Base-by-base conservation (phyloP, 176 grass and related monocot genomes). In the Paspalum notatum region DNA sequence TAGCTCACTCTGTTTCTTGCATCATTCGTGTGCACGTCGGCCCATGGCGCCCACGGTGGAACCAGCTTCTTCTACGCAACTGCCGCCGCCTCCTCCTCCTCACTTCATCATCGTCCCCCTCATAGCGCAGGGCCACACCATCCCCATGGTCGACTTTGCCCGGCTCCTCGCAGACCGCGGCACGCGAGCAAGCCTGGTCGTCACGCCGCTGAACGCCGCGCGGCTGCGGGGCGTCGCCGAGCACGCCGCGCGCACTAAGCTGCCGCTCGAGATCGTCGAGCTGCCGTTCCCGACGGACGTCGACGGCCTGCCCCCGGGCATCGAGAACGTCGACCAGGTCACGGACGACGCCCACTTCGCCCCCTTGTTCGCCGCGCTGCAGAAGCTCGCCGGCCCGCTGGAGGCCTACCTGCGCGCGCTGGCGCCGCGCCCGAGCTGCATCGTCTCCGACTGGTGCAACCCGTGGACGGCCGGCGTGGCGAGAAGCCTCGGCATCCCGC, bases 111-210 rank as follows among this genome's bases (percentile, higher is more conserved):
- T 94, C 45, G 85, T 89, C 16, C 92, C 92, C 17, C 61, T 94
- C 17, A 9, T 80, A 25, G 71, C 89, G 43, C 89, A 89, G 39
- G 92, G 92, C n/a, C 92, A 94, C 68, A 68, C 69, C 37, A 89
- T 94, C 66, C 89, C 92, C 26, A 91, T 91, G 92, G 80, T 80
- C 26, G 83, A 89, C 76, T 27, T 94, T n/a, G 86, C 92, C 6
- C 39, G 16, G 71, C 80, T 94, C 74, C 86, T 94, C 17, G 72
- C 92, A 0, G 54, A 56, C 20, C 89, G 80, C 48, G 89, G 86
- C 3, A 76, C 62, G 14, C 76, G 76, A 3, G 71, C 21, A 2
- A 94, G 71, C 83, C 25, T 94, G 32, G 75, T 89, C 70, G 82
- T 71, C 10, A 94, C 92, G 52, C 89, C 80, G 2, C 4, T 80